These are phyloP conservation scores for Auriscalpium microsporum DNA, from an alignment of 768 basidiomycete species.

Conservation along the genomic window DNA sequence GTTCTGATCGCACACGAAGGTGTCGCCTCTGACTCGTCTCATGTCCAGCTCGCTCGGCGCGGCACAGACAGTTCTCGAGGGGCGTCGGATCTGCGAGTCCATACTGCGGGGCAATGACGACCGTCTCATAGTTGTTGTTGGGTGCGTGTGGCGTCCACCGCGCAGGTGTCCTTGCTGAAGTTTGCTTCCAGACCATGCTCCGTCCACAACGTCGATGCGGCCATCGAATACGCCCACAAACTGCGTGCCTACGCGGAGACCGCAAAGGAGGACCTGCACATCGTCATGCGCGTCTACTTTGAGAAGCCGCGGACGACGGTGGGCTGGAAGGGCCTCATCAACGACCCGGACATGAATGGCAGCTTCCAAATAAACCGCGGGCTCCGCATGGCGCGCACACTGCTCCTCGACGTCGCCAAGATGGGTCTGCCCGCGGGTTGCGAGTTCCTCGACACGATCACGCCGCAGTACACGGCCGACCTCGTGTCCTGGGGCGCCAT, in stretches of 20 bases:
- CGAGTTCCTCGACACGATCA: constrained; percentile 82
- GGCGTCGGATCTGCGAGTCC: constrained; percentile 68
- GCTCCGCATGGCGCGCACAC: constrained; percentile 74
- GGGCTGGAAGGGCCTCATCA: constrained; percentile 99
- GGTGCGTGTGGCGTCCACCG: constrained; percentile 37
- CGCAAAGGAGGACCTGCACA: constrained; percentile 79
- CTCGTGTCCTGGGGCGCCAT: constrained; percentile 94
- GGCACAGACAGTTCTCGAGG: constrained; percentile 85
- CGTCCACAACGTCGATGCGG: constrained; percentile 82
- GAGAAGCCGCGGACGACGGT: constrained; percentile 95
- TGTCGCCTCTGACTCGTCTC: not conserved
- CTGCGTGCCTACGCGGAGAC: constrained; percentile 73
- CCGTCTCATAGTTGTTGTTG: constrained; percentile 85
- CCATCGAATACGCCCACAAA: constrained; percentile 77
- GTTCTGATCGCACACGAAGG: not conserved
- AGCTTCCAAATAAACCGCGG: constrained; percentile 96
- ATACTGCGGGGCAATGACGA: constrained; percentile 85
- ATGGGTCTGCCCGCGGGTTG: constrained; percentile 92
- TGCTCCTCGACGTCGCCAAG: constrained; percentile 84
- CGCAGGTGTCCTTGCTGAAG: not conserved
- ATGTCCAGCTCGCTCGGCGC: constrained; percentile 56
- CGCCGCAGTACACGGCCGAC: constrained; percentile 89
- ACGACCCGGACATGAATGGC: constrained; percentile 91
- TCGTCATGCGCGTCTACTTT: constrained; percentile 98
- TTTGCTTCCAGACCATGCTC: constrained; percentile 69